Conservation (phyloP, 148 eudicot genomes). For the Heliamphora exappendiculata region DNA sequence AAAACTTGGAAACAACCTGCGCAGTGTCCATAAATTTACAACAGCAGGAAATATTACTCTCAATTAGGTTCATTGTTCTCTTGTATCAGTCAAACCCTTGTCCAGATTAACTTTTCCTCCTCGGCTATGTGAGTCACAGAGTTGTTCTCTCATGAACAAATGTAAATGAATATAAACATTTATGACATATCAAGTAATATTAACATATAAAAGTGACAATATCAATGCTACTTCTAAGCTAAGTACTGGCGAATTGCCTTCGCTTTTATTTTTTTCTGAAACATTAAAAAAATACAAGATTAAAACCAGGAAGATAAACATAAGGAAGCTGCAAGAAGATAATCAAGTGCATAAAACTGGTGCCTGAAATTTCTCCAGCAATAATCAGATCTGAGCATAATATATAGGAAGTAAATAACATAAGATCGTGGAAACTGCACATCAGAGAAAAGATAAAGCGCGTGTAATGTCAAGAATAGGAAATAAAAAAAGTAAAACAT, state of each 20-base stretch:
- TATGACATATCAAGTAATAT: neutral
- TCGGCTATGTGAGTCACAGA: neutral
- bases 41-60: neutral
- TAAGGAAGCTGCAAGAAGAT: neutral
- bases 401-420: neutral
- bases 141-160: neutral
- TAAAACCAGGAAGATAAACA: neutral
- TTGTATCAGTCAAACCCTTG: neutral
- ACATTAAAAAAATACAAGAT: too few relatives aligned
- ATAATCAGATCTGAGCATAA: neutral
- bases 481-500: slow-evolving; percentile 13
- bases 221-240: neutral
- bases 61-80: neutral
- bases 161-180: neutral
- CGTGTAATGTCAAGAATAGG: neutral
- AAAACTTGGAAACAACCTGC: neutral
- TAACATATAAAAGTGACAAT: neutral
- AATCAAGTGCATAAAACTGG: neutral
- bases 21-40: neutral
- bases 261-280: neutral
- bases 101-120: neutral
- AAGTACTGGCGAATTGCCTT: neutral
- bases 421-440: neutral
- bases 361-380: neutral
- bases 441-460: neutral